Evolutionary conservation across 495 filamentous ascomycete species (phyloP), one percentile per base, ranked within the genome.

Genomic region (Letharia columbiana): DNA sequence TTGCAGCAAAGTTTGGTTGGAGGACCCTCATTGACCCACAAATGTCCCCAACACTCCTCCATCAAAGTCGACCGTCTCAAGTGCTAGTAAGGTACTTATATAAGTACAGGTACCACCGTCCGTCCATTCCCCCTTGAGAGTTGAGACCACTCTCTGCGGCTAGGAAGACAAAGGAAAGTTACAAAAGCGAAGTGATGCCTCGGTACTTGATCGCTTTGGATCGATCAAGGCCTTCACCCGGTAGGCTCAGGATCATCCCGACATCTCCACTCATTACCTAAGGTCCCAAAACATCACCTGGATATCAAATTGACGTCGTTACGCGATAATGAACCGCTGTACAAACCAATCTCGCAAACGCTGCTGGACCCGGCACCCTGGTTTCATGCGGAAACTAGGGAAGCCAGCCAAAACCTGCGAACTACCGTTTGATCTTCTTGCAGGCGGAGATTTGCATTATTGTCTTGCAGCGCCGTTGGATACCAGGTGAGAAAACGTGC

Each of bases 1-100:
- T 65, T 54, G 39, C 41, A 44, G 54, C 58, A 57, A 45, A 45
- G 10, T 59, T 45, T 56, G 52, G 18, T 59, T 44, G 28, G 18
- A 59, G 31, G 20, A 59, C 28, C 63, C 54, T 65, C 37, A 47
- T 31, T 47, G 54, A 58, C 63, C 63, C 63, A 65, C 63, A 65
- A 65, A 50, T 39, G 13, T 11, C 54, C 52, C 54, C 54, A 65
- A 47, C 63, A 41, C 41, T 65, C 54, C 60, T 59, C 37, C 45
- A 45, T 45, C 54, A 13, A n/a, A 59, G 35, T 65, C 63, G 63
- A 59, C 63, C 63, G 54, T 23, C 50, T 59, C 63, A 42, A 35
- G 45, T 45, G 50, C 33, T 59, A 56, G 13, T 33, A 28, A 35
- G 3, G 4, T 33, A n/a, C 17, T 49, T 17, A 49, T 28, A 8